Conservation (phyloP, 2,329 filamentous ascomycete species). For the Ophiostoma novo-ulmi region DNA sequence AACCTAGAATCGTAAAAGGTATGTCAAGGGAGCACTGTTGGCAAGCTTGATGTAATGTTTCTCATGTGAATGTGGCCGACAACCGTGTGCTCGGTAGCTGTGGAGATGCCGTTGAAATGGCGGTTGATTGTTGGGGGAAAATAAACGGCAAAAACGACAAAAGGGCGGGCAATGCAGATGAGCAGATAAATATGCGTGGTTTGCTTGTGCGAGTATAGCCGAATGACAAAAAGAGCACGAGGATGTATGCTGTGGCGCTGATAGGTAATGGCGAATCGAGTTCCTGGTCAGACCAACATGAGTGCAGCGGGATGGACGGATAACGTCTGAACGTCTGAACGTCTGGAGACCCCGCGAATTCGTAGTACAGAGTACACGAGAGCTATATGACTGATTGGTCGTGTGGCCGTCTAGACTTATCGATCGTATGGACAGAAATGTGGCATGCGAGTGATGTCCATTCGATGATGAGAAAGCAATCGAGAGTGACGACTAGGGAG, state of each 20-base stretch:
- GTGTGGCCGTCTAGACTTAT: neutral
- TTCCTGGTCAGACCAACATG: neutral
- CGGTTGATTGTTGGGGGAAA: neutral
- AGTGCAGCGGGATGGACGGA: constrained; percentile 2
- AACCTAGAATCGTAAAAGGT: neutral
- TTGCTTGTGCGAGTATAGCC: neutral
- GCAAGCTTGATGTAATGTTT: neutral
- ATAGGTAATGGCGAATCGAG: neutral
- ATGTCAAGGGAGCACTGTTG: neutral
- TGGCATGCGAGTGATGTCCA: neutral
- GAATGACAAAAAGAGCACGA: neutral
- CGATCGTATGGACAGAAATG: neutral
- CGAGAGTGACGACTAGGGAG: neutral
- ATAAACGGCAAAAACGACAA: neutral
- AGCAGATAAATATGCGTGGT: constrained; percentile 5
- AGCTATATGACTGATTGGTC: neutral
- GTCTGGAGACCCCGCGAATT: constrained; percentile 4
- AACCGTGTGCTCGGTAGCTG: neutral
- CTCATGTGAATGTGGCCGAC: neutral
- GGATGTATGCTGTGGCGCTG: neutral
- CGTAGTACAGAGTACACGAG: neutral
- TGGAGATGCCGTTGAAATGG: neutral
- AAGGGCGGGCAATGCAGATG: neutral
- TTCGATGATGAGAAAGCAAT: neutral
- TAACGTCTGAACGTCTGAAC: neutral